phyloP scores from a whole-genome alignment of 805 yeast genomes.

The Yamadazyma paraphyllophila region DNA sequence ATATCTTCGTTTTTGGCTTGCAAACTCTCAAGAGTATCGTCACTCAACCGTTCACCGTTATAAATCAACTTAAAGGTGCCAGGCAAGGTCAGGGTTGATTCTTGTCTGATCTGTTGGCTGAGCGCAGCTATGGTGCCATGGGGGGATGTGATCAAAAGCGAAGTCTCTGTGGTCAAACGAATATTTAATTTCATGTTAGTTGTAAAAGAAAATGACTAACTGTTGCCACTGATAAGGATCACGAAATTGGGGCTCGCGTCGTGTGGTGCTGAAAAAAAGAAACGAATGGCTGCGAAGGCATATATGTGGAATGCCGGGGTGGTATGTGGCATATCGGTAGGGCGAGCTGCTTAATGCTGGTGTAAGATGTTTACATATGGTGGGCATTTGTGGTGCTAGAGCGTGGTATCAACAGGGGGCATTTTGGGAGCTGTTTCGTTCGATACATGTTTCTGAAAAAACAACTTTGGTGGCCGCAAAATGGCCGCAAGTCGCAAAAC shows the following conservation, averaged over 20 bases:
- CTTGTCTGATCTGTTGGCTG: conserved; percentile 44
- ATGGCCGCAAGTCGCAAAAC: not conserved
- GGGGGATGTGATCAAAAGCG: conserved; percentile 47
- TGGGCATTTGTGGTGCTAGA: too few relatives aligned
- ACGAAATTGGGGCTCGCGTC: conserved; percentile 7
- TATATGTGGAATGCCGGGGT: not conserved
- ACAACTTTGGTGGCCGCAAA: not conserved
- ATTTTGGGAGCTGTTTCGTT: too few relatives aligned
- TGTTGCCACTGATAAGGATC: conserved; percentile 11
- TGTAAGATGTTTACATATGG: too few relatives aligned
- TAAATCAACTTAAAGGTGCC: conserved; percentile 37
- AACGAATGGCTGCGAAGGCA: conserved; percentile 1
- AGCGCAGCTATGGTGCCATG: conserved; percentile 41
- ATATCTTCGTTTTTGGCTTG: conserved; percentile 14
- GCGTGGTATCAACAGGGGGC: too few relatives aligned
- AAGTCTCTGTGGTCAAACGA: conserved; percentile 44
- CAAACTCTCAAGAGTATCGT: conserved; percentile 14
- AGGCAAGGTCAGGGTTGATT: conserved; percentile 34
- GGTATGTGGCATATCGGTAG: too few relatives aligned
- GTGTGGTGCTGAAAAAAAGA: conserved; percentile 3
- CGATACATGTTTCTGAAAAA: too few relatives aligned
- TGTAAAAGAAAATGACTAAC: conserved; percentile 3
- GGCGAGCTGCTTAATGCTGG: too few relatives aligned
- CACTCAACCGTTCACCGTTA: conserved; percentile 38
- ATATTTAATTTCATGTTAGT: conserved; percentile 19